These are phyloP conservation scores for Alternaria sp. DNA, from an alignment of 2,329 filamentous ascomycete species.

Conservation along the genomic window DNA sequence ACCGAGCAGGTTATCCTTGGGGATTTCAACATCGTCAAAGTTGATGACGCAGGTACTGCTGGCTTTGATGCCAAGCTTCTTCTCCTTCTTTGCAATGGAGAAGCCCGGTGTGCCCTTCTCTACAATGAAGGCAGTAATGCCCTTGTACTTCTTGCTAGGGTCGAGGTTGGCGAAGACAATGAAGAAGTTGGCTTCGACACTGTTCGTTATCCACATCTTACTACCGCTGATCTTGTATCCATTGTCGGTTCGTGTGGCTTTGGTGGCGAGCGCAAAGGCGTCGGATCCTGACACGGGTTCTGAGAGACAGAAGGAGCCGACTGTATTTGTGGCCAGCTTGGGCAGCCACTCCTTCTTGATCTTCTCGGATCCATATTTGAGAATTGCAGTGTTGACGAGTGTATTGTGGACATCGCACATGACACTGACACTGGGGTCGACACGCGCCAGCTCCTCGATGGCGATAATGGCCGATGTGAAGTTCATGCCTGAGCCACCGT, in stretches of 20 bases:
- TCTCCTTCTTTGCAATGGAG: slow-evolving; percentile 98
- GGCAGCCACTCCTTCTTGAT: slow-evolving; percentile 89
- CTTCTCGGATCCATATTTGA: slow-evolving; percentile 82
- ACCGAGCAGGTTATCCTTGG: slow-evolving; percentile 87
- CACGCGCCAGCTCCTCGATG: slow-evolving; percentile 93
- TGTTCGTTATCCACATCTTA: slow-evolving; percentile 99
- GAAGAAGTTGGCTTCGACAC: slow-evolving; percentile 91
- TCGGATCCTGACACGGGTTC: slow-evolving; percentile 94
- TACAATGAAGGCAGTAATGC: slow-evolving; percentile 94
- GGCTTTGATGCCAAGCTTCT: slow-evolving; percentile 97
- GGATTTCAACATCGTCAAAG: slow-evolving; percentile 94
- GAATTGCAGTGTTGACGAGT: slow-evolving; percentile 89
- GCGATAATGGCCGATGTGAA: slow-evolving; percentile 96
- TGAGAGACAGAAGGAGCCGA: slow-evolving; percentile 90
- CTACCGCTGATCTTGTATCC: slow-evolving; percentile 88
- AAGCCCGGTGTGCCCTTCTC: slow-evolving; percentile 92
- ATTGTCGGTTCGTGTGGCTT: slow-evolving; percentile 81
- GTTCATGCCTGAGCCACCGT: slow-evolving; percentile 97
- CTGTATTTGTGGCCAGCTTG: slow-evolving; percentile 86
- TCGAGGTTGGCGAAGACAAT: slow-evolving; percentile 98
- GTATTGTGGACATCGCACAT: slow-evolving; percentile 98
- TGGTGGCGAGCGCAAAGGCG: slow-evolving; percentile 93
- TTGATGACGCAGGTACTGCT: slow-evolving; percentile 97
- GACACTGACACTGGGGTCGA: slow-evolving; percentile 94
- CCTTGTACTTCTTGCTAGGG: slow-evolving; percentile 91